A percentile compares a stretch with the other conserved stretches of the same genome.
Evolutionary conservation across 108 stramenopile genomes (phyloP).

Genomic region (Ochromonas danica): DNA sequence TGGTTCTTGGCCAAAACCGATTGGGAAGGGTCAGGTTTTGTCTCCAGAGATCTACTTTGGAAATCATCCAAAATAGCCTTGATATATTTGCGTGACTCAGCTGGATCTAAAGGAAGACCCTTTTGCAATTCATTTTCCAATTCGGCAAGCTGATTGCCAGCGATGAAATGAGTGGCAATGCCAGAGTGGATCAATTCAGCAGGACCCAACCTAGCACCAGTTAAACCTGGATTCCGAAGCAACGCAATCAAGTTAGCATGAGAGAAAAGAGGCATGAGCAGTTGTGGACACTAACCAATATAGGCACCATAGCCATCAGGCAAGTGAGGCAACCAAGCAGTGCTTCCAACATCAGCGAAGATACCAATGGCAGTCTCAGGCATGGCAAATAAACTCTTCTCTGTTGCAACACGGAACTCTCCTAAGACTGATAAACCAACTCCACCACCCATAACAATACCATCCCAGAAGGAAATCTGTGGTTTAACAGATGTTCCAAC

Average conservation of each 20-base stretch:
- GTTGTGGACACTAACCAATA: conserved; percentile 54
- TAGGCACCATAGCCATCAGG: conserved; percentile 74
- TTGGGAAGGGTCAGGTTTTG: neutral
- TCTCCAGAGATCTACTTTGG: neutral
- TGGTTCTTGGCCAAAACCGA: neutral
- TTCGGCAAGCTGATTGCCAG: conserved; percentile 20
- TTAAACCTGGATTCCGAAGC: conserved; percentile 48
- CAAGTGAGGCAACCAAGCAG: conserved; percentile 79
- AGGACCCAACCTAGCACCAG: conserved; percentile 74
- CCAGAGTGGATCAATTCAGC: conserved; percentile 79
- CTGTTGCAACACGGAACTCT: conserved; percentile 84
- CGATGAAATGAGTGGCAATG: conserved; percentile 89
- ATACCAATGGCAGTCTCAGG: conserved; percentile 93
- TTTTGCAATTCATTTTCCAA: conserved; percentile 33
- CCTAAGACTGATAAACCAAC: conserved; percentile 90
- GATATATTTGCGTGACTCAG: conserved; percentile 38
- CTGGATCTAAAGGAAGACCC: conserved; percentile 41
- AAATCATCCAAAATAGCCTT: neutral
- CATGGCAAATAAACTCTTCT: conserved; percentile 89
- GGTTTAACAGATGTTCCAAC: conserved; percentile 54
- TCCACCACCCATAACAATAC: conserved; percentile 97
- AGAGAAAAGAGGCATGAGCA: neutral
- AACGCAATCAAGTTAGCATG: neutral
- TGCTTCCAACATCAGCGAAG: conserved; percentile 93
- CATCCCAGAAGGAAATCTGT: conserved; percentile 89